Evolutionary conservation across 2,329 filamentous ascomycete genomes (phyloP), one percentile per base, ranked within the genome.

Genomic region (Aspergillus sergii): DNA sequence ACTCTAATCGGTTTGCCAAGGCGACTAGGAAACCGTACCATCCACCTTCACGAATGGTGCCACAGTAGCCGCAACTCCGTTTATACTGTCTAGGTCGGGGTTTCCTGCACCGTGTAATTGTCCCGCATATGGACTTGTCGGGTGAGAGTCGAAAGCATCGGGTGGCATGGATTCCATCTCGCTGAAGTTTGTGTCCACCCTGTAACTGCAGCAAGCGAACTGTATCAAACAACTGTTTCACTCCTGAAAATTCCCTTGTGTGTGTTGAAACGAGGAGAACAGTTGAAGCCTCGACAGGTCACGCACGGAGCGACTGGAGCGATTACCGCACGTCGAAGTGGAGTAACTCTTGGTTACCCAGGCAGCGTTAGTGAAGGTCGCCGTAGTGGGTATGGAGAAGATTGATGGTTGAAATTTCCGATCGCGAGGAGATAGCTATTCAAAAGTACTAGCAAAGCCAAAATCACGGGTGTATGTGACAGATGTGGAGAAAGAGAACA

Each of bases 121-220:
- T 36, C 65, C 51, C 23, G 58, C 57, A 41, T 65, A 65, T 26
- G 61, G 60, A 50, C 64, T 60, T 28, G 63, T 30, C 39, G 68
- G 68, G 34, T 64, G 68, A 41, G 65, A 65, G 54, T 71, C 69
- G 60, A 69, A 71, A 28, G 71, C 68, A 58, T 76, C 73, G 28
- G 69, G 63, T 56, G 69, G 65, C 28, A 66, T 67, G 41, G 68
- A 68, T 55, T 74, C 73, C 74, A 76, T 75, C 12, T 63, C 60
- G 19, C 32, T 59, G 36, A 46, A 43, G 41, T 43, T 45, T 32
- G 43, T 36, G 28, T 51, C 32, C n/a, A 39, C n/a, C 10, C 11
- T 19, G 10, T 8, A 10, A 12, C 14, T 34, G 23, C 23, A 28
- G 14, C 4, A 51, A 19, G 21, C 21, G 16, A 21, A 8, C n/a